These are phyloP conservation scores for Urostyla sp. DNA, from an alignment of 73 alveolate species.

Conservation along the genomic window DNA sequence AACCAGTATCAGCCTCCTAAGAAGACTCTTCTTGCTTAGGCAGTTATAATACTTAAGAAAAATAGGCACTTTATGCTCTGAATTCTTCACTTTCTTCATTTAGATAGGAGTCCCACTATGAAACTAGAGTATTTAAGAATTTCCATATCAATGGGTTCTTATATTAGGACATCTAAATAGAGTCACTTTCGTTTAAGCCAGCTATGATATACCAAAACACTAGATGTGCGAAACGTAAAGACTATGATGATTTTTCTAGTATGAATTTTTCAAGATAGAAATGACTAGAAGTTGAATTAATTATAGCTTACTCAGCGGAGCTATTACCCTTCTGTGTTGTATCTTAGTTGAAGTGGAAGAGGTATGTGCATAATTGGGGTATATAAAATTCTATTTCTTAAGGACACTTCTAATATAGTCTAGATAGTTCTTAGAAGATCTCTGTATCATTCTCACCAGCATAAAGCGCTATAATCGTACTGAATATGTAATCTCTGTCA, in stretches of 20 bases:
- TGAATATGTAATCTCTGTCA: slow-evolving; percentile 45
- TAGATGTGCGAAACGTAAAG: slow-evolving; percentile 52
- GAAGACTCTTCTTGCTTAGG: background rate
- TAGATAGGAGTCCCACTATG: too few relatives aligned
- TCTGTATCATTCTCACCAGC: slow-evolving; percentile 54
- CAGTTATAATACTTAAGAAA: background rate
- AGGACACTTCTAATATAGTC: slow-evolving; percentile 1
- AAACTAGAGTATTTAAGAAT: slow-evolving; percentile 30
- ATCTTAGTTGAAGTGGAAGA: slow-evolving; percentile 36
- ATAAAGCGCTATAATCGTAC: slow-evolving; percentile 42
- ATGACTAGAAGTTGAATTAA: slow-evolving; percentile 7
- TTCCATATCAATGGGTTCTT: slow-evolving; percentile 17
- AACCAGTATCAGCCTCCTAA: slow-evolving; percentile 41
- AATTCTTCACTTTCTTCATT: background rate
- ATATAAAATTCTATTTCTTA: slow-evolving; percentile 62
- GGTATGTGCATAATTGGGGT: slow-evolving; percentile 57
- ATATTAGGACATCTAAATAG: slow-evolving; percentile 19
- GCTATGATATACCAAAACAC: slow-evolving; percentile 62
- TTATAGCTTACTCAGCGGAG: background rate
- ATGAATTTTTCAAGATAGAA: slow-evolving; percentile 43
- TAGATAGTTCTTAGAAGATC: slow-evolving; percentile 27
- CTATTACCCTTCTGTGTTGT: slow-evolving; percentile 1
- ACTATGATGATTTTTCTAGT: slow-evolving; percentile 2
- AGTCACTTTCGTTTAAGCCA: slow-evolving; percentile 32
- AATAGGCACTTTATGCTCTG: background rate